Percentiles rank a stretch among this genome's conserved stretches.
phyloP scores from a whole-genome alignment of 495 filamentous ascomycete species.

The Peziza echinospora region DNA sequence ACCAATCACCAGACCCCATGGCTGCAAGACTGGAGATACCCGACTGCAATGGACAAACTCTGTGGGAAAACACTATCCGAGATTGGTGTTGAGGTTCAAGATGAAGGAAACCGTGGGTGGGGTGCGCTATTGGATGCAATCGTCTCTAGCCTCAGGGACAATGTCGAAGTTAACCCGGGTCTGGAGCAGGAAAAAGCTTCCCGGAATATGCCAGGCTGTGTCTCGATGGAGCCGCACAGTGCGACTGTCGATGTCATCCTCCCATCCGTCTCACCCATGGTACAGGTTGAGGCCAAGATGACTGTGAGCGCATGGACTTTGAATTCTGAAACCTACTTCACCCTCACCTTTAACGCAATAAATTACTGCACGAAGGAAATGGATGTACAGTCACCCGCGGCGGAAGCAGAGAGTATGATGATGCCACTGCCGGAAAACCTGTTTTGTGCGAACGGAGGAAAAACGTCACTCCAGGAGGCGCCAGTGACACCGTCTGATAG shows the following conservation, averaged over 20 bases:
- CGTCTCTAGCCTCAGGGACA: background rate
- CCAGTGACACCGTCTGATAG: constrained; percentile 28
- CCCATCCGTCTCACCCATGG: background rate
- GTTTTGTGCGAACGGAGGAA: constrained; percentile 19
- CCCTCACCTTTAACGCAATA: constrained; percentile 39
- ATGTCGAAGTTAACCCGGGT: constrained; percentile 2
- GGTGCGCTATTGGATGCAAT: constrained; percentile 1
- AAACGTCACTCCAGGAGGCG: constrained; percentile 36
- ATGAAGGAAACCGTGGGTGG: background rate
- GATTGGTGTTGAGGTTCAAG: background rate
- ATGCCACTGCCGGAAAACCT: too few species aligned
- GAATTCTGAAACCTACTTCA: constrained; percentile 37
- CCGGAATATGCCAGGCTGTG: constrained; percentile 10
- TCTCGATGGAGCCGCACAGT: constrained; percentile 11
- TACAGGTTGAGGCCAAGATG: constrained; percentile 37
- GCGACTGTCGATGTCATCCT: constrained; percentile 1
- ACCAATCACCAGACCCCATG: constrained; percentile 20
- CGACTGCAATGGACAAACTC: constrained; percentile 7
- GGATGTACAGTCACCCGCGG: constrained; percentile 10
- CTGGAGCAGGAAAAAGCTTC: constrained; percentile 4
- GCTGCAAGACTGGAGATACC: constrained; percentile 33
- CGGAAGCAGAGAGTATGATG: constrained; percentile 15
- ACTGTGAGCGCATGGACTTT: constrained; percentile 43
- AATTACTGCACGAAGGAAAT: constrained; percentile 8
- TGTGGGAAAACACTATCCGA: background rate